Conservation (phyloP, 2,329 filamentous ascomycete species). For the Neonectria sp. region DNA sequence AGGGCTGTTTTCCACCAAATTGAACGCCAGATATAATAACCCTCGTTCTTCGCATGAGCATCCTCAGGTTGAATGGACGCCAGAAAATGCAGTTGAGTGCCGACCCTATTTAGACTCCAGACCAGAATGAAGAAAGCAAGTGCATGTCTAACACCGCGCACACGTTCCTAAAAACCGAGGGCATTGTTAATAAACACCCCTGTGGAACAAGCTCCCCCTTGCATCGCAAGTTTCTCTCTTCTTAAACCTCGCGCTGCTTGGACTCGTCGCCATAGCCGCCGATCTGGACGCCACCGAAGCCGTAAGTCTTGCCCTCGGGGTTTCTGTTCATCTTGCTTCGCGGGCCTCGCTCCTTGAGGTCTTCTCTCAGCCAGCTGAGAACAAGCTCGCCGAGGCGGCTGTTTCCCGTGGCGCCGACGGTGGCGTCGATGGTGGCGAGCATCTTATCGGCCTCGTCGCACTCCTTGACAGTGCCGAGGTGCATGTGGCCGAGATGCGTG, state of each 20-base stretch:
- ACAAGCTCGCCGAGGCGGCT: constrained; percentile 90
- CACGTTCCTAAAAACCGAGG: constrained; percentile 5
- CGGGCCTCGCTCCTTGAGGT: constrained; percentile 84
- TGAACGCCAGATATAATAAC: constrained; percentile 39
- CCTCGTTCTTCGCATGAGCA: neutral
- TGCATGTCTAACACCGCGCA: constrained; percentile 38
- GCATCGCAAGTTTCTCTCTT: neutral
- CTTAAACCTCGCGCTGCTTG: constrained; percentile 52
- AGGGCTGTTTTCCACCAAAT: constrained; percentile 47
- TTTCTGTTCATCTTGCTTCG: constrained; percentile 70
- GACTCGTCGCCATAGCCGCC: constrained; percentile 73
- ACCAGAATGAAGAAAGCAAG: constrained; percentile 23
- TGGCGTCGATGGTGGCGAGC: constrained; percentile 65
- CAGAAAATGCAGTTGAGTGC: constrained; percentile 53
- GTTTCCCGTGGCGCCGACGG: constrained; percentile 72
- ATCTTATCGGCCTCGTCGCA: constrained; percentile 84
- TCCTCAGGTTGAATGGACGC: constrained; percentile 9
- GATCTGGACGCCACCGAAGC: constrained; percentile 64
- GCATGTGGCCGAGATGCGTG: constrained; percentile 96
- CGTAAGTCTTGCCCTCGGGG: constrained; percentile 77
- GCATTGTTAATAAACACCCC: constrained; percentile 43
- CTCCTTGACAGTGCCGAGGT: constrained; percentile 88
- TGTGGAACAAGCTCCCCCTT: neutral
- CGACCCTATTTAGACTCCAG: constrained; percentile 32
- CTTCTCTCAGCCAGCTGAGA: constrained; percentile 86